Evolutionary conservation across 139 green algal species (phyloP).

Genomic region (Nannochloris sp.): DNA sequence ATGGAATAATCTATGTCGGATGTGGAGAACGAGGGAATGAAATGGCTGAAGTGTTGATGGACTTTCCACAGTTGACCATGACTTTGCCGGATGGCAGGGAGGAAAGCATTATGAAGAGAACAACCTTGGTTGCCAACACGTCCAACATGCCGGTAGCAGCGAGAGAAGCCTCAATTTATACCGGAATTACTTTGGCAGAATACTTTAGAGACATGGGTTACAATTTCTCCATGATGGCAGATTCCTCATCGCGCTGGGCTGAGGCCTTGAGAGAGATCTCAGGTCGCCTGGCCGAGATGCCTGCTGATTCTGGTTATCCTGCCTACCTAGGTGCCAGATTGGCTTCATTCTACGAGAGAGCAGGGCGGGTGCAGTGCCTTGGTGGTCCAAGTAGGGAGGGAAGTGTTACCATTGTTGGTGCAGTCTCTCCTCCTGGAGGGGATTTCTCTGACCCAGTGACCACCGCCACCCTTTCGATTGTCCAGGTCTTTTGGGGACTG

Average conservation of each 20-base stretch:
- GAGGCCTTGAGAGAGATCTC: slow-evolving; percentile 99
- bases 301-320: slow-evolving; percentile 88
- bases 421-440: slow-evolving; percentile 92
- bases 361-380: slow-evolving; percentile 88
- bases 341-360: slow-evolving; percentile 97
- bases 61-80: slow-evolving; percentile 97
- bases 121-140: slow-evolving; percentile 96
- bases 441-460: slow-evolving; percentile 99
- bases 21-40: slow-evolving; percentile 97
- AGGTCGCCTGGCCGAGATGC: slow-evolving; percentile 97
- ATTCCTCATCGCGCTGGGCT: slow-evolving; percentile 96
- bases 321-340: slow-evolving; percentile 84
- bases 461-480: slow-evolving; percentile 93
- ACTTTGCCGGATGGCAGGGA: slow-evolving; percentile 91
- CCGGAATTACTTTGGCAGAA: slow-evolving; percentile 97
- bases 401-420: slow-evolving; percentile 95
- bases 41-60: slow-evolving; percentile 80
- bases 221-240: slow-evolving; percentile 96
- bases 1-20: slow-evolving; percentile 99
- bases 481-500: slow-evolving; percentile 99
- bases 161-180: slow-evolving; percentile 99
- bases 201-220: slow-evolving; percentile 99
- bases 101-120: slow-evolving; percentile 98
- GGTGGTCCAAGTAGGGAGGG: slow-evolving; percentile 85
- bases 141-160: slow-evolving; percentile 99